These are phyloP conservation scores for Stereocaulon alpinum DNA, from an alignment of 495 filamentous ascomycete genomes.

Conservation along the genomic window DNA sequence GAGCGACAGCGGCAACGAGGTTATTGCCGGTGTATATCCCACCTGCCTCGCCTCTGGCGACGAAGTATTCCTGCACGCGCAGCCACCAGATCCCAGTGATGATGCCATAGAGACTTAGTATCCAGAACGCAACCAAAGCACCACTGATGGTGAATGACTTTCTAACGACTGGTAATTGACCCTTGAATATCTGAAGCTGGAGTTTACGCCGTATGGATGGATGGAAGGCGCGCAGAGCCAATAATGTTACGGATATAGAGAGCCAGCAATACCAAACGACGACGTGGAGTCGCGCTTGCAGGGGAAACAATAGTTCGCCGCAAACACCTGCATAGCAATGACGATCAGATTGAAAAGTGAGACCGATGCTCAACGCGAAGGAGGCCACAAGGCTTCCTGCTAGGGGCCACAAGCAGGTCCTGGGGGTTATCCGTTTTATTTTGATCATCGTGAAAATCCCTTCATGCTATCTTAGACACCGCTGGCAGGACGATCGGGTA, in stretches of 20 bases:
- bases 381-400: slow-evolving; percentile 22
- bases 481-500: neutral
- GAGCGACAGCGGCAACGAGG: slow-evolving; percentile 24
- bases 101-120: slow-evolving; percentile 24
- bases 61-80: slow-evolving; percentile 23
- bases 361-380: slow-evolving; percentile 28
- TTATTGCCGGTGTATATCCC: slow-evolving; percentile 17
- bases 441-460: neutral
- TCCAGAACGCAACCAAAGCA: slow-evolving; percentile 22
- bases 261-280: slow-evolving; percentile 29
- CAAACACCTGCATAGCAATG: slow-evolving; percentile 29
- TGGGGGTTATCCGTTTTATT: slow-evolving; percentile 22
- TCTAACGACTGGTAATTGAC: slow-evolving; percentile 23
- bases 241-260: slow-evolving; percentile 23
- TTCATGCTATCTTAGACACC: neutral
- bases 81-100: slow-evolving; percentile 27
- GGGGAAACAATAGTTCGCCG: slow-evolving; percentile 28
- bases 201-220: slow-evolving; percentile 23
- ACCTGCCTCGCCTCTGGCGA: slow-evolving; percentile 13
- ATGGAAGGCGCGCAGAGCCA: slow-evolving; percentile 26
- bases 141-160: slow-evolving; percentile 22
- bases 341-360: slow-evolving; percentile 27
- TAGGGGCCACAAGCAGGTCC: slow-evolving; percentile 29
- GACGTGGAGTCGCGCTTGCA: slow-evolving; percentile 28
- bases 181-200: slow-evolving; percentile 11